Base-by-base conservation (phyloP, 169 alveolate genomes). In the Plasmodium inui region DNA sequence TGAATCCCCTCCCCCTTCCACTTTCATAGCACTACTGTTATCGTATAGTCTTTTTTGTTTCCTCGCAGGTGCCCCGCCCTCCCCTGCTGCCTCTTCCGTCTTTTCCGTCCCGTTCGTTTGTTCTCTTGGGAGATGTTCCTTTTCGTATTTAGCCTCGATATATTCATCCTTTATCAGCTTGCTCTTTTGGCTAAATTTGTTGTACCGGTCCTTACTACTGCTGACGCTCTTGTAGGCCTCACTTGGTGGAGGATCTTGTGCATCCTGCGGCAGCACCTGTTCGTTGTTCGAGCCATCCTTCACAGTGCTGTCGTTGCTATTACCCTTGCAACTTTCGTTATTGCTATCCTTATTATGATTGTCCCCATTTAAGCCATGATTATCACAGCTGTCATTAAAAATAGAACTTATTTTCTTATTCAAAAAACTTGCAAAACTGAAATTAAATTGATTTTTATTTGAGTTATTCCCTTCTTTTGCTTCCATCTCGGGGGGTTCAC, bases 341-440 rank as follows among this genome's bases (percentile, higher is more conserved):
- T 67, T 67, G 17, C 37, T 22, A 67, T 67, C 37, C 17, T 19
- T 67, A 28, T 67, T 67, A 67, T 19, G 30, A 2, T 6, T 28
- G 1, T 28, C 74, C 14, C n/a, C 71, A 19, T 26, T 80, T 17
- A n/a, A 1, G 4, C 7, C 79, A 53, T 82, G 41, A 41, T 19
- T 22, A 28, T 10, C 70, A 6, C 19, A 17, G 37, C 19, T 55
- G 67, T 10, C 57, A 82, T 82, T 82, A 82, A 53, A 82, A 53
- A 57, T 82, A 57, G 30, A 53, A 82, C 70, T 57, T 55, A 53
- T 82, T 82, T 57, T 50, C 67, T 41, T 82, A 53, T 82, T n/a
- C 26, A 82, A 3, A 55, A 30, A 82, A 55, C 57, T 82, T 55
- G 89, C 9, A 32, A 82, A 55, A 82, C 79, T 82, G 61, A 82